Evolutionary conservation across 352 stramenopile species (phyloP), one percentile per base, ranked within the genome.

Genomic region (Plasmopara viticola): DNA sequence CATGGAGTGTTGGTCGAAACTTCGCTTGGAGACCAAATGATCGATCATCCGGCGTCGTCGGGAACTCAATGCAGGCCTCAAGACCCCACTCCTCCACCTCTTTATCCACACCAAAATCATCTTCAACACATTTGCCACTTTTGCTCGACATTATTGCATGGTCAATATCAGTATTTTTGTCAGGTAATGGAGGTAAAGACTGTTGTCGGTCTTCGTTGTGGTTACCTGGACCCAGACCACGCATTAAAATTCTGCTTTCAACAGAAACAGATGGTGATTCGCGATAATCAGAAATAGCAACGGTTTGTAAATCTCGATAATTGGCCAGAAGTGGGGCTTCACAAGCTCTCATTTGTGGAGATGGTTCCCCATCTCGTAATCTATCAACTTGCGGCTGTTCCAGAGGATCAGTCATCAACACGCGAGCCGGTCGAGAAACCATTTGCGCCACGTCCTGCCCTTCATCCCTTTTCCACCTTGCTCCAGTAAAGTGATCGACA

Each of bases 71-170:
- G 14, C 18, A 29, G 4, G 15, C 38, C 35, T 56, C 58, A 25
- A 74, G 41, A 59, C 70, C 61, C 66, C 70, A 76, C 25, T 79
- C 66, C 7, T 53, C 61, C 2, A 75, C 71, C 34, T 75, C 63
- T 42, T 77, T 68, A 28, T 77, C 71, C 2, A 64, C 70, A 20
- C 65, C 44, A 5, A 74, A 37, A 37, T 78, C 68, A 28, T 81
- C 65, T 12, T 70, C 45, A 20, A 58, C 51, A 15, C 38, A 55
- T 30, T 38, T 56, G 18, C 45, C 48, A 18, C 49, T 61, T 63
- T 46, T 34, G 35, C 30, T 54, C 57, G 31, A 35, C 2, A 12
- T 12, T 8, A 35, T 35, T 35, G 31, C 31, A 35, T 12, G 31
- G 1, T 35, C 10, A 12, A 12, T 12, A 6, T 8, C 10, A 35